Evolutionary conservation across 2,329 filamentous ascomycete genomes (phyloP).

Genomic region (Nemania serpens): DNA sequence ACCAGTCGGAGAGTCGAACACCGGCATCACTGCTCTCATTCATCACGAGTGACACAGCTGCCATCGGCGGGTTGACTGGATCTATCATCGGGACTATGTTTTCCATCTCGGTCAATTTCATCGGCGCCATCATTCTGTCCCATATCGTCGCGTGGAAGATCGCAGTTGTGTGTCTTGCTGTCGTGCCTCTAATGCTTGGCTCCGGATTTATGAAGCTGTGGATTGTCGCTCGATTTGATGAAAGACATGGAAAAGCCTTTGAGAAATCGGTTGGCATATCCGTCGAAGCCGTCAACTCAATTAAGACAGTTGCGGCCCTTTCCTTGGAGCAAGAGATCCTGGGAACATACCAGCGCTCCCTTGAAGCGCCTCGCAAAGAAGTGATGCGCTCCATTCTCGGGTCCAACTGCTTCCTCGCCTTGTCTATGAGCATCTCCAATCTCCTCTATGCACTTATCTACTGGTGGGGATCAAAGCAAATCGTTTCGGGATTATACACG

Average conservation of each 20-base stretch:
- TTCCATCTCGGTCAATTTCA: constrained; percentile 69
- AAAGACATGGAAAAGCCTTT: constrained; percentile 67
- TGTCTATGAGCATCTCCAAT: constrained; percentile 65
- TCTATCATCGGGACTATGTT: constrained; percentile 72
- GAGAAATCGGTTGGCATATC: constrained; percentile 66
- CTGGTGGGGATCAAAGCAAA: constrained; percentile 78
- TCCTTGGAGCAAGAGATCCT: constrained; percentile 59
- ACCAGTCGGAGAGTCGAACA: constrained; percentile 66
- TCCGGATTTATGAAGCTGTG: constrained; percentile 71
- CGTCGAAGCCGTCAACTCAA: constrained; percentile 68
- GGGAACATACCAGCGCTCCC: constrained; percentile 56
- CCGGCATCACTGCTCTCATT: constrained; percentile 66
- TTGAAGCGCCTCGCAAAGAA: constrained; percentile 58
- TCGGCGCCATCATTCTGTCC: constrained; percentile 69
- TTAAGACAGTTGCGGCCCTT: constrained; percentile 65
- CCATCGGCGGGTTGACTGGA: constrained; percentile 70
- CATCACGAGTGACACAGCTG: constrained; percentile 71
- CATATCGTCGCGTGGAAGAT: constrained; percentile 79
- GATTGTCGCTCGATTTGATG: constrained; percentile 64
- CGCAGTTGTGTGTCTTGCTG: constrained; percentile 70
- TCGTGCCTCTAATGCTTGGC: constrained; percentile 70
- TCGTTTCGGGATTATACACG: constrained; percentile 66
- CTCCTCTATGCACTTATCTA: constrained; percentile 76
- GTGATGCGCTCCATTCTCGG: constrained; percentile 54
- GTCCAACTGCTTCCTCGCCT: constrained; percentile 64